Conservation (phyloP, 2,329 filamentous ascomycete species). For the Exophiala xenobiotica region DNA sequence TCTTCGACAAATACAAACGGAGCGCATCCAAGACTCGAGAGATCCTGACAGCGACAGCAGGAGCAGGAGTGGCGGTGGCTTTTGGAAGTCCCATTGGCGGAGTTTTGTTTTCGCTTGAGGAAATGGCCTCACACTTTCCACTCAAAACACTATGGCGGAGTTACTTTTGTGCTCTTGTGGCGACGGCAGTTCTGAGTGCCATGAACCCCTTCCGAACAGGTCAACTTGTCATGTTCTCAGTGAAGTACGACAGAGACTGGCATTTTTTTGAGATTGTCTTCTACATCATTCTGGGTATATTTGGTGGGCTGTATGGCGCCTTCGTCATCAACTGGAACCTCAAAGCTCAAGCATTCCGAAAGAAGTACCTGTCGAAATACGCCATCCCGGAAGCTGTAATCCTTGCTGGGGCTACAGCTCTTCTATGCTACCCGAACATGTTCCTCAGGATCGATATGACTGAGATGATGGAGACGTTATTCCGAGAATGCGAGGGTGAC, state of each 20-base stretch:
- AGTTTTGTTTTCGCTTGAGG: slow-evolving; percentile 92
- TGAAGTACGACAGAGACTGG: slow-evolving; percentile 92
- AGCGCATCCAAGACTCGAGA: slow-evolving; percentile 94
- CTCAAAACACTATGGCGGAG: slow-evolving; percentile 97
- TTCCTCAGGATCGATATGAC: slow-evolving; percentile 98
- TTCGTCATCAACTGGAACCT: slow-evolving; percentile 99
- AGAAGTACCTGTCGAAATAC: slow-evolving; percentile 83
- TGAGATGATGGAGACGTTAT: slow-evolving; percentile 97
- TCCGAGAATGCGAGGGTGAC: slow-evolving; percentile 84
- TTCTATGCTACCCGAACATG: slow-evolving; percentile 95
- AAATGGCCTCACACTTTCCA: slow-evolving; percentile 96
- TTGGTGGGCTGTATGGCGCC: slow-evolving; percentile 91
- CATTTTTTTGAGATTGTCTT: slow-evolving; percentile 96
- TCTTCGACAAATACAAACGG: slow-evolving; percentile 87
- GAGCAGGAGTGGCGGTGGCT: slow-evolving; percentile 91
- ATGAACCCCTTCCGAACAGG: slow-evolving; percentile 98
- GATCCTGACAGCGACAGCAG: slow-evolving; percentile 90
- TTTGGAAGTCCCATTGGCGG: slow-evolving; percentile 97
- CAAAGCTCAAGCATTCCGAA: slow-evolving; percentile 84
- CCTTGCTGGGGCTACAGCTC: slow-evolving; percentile 76
- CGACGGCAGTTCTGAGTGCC: slow-evolving; percentile 84
- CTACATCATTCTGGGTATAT: slow-evolving; percentile 85
- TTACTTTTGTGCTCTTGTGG: slow-evolving; percentile 95
- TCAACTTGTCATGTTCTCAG: slow-evolving; percentile 98
- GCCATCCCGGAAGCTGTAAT: slow-evolving; percentile 83